A percentile compares a stretch with the other conserved stretches of the same genome.
Conservation (phyloP, 2,329 filamentous ascomycete genomes). For the Laburnicola sp. region DNA sequence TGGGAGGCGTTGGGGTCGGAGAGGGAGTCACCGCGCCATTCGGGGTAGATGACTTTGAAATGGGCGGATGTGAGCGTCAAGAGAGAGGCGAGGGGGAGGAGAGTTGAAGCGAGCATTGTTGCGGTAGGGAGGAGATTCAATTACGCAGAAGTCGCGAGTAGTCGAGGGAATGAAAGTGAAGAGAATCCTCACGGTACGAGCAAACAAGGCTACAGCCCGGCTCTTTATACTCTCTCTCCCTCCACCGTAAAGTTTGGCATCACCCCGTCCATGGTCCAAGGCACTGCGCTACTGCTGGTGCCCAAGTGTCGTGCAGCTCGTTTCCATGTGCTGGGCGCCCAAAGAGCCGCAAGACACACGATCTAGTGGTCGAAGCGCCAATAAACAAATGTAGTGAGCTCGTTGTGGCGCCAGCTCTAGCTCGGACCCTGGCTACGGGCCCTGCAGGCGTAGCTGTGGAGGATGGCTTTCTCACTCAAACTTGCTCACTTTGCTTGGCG, state of each 20-base stretch:
- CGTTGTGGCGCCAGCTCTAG: constrained; percentile 34
- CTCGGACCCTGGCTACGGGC: constrained; percentile 21
- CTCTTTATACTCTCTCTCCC: constrained; percentile 2
- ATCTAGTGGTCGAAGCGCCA: not conserved
- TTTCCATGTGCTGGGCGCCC: not conserved
- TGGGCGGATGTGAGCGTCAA: constrained; percentile 46
- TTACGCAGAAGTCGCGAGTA: too few relatives aligned
- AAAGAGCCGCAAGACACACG: not conserved
- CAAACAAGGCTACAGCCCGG: not conserved
- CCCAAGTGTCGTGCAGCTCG: too few relatives aligned
- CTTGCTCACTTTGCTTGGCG: constrained; percentile 30
- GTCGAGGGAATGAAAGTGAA: not conserved
- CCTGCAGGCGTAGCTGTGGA: constrained; percentile 4
- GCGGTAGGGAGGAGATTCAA: not conserved
- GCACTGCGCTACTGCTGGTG: too few relatives aligned
- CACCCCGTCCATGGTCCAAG: too few relatives aligned
- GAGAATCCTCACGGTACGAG: not conserved
- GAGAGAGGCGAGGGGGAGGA: constrained; percentile 29
- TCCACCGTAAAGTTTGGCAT: not conserved
- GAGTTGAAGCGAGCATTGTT: constrained; percentile 26
- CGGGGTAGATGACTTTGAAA: constrained; percentile 48
- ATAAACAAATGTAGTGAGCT: not conserved
- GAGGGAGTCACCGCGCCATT: constrained; percentile 51
- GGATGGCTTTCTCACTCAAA: constrained; percentile 21
- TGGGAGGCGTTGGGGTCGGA: constrained; percentile 37